phyloP scores from a whole-genome alignment of 495 filamentous ascomycete genomes.

The Talaromyces ruber region DNA sequence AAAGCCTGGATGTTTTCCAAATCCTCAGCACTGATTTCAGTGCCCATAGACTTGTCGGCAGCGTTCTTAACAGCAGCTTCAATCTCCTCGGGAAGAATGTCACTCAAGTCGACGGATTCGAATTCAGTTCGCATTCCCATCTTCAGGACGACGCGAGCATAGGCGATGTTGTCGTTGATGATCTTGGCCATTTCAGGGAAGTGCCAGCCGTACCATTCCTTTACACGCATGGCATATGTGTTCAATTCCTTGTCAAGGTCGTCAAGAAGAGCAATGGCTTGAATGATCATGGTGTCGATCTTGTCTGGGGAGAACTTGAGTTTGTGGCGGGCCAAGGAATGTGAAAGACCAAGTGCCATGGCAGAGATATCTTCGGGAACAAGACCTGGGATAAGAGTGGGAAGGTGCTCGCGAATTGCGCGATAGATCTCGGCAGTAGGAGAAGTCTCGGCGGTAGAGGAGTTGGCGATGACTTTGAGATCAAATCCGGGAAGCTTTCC shows the following conservation, averaged over 20 bases:
- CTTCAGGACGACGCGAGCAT: slow-evolving; percentile 73
- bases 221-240: slow-evolving; percentile 96
- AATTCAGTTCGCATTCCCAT: slow-evolving; percentile 83
- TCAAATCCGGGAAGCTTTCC: slow-evolving; percentile 82
- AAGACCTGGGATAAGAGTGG: slow-evolving; percentile 85
- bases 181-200: slow-evolving; percentile 97
- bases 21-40: slow-evolving; percentile 85
- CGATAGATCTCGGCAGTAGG: slow-evolving; percentile 72
- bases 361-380: slow-evolving; percentile 75
- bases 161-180: slow-evolving; percentile 95
- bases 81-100: slow-evolving; percentile 94
- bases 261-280: slow-evolving; percentile 88
- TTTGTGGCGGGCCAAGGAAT: slow-evolving; percentile 96
- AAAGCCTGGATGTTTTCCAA: slow-evolving; percentile 83
- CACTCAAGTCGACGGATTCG: slow-evolving; percentile 67
- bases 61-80: slow-evolving; percentile 86
- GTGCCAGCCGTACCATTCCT: slow-evolving; percentile 99
- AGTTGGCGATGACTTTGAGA: slow-evolving; percentile 80
- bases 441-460: slow-evolving; percentile 57
- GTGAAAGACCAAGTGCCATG: slow-evolving; percentile 92
- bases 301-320: slow-evolving; percentile 99
- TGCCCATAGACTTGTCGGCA: slow-evolving; percentile 96
- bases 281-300: slow-evolving; percentile 99
- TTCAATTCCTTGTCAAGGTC: slow-evolving; percentile 98
- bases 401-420: slow-evolving; percentile 82